Percentiles rank a stretch among this genome's conserved stretches.
These are phyloP conservation scores for Kernera saxatilis DNA, from an alignment of 345 rosid genomes.

Conservation along the genomic window DNA sequence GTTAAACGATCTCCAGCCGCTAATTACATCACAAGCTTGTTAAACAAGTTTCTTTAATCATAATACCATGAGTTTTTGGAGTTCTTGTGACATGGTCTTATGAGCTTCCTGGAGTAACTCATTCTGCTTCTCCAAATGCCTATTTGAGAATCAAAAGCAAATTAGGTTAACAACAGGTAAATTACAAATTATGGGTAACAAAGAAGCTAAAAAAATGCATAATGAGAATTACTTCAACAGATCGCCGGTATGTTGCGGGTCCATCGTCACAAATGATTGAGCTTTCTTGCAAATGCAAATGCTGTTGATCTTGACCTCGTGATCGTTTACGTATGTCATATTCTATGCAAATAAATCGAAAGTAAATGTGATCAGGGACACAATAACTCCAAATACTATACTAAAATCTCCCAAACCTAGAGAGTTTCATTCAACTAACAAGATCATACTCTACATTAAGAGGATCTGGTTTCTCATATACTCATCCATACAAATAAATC, in stretches of 20 bases:
- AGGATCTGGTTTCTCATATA: not conserved
- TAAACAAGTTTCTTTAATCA: not conserved
- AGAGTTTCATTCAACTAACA: not conserved
- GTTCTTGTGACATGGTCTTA: conserved; percentile 40
- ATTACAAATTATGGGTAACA: not conserved
- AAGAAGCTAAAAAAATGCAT: not conserved
- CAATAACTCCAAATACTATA: not conserved
- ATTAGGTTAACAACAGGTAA: not conserved
- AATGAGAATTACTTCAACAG: conserved; percentile 19
- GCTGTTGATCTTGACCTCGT: not conserved
- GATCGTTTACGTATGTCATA: not conserved
- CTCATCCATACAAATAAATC: not conserved
- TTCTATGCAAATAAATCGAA: not conserved
- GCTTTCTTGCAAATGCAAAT: not conserved
- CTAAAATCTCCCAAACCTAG: not conserved
- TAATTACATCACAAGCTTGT: not conserved
- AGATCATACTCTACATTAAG: not conserved
- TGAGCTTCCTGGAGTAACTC: conserved; percentile 44
- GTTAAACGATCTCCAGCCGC: not conserved
- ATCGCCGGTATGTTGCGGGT: conserved; percentile 20
- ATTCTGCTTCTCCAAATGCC: conserved; percentile 60
- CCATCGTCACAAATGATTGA: conserved; percentile 15
- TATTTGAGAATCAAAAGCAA: conserved; percentile 7
- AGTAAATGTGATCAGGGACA: not conserved
- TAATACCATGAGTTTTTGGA: conserved; percentile 50